Conservation (phyloP, 495 filamentous ascomycete genomes). For the Podospora australis region DNA sequence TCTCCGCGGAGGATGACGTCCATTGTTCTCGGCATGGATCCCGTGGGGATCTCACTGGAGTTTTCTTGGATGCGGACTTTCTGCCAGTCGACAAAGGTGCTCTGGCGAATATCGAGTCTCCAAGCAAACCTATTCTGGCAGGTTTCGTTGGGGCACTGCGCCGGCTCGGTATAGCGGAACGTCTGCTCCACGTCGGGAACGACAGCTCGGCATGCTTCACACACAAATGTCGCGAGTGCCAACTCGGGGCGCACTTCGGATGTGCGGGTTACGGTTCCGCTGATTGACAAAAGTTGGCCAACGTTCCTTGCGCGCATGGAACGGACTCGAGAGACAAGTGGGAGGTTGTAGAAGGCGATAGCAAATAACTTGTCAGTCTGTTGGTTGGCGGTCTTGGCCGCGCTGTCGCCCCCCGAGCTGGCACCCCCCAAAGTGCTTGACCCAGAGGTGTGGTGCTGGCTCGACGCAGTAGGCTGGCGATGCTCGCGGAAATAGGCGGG, state of each 20-base stretch:
- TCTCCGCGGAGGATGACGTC: conserved; percentile 97
- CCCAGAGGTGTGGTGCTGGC: conserved; percentile 59
- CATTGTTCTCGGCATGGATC: conserved; percentile 97
- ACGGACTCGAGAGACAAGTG: conserved; percentile 84
- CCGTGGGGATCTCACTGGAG: conserved; percentile 94
- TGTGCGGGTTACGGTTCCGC: conserved; percentile 91
- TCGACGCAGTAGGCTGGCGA: conserved; percentile 62
- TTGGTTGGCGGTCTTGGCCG: conserved; percentile 76
- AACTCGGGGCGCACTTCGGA: conserved; percentile 95
- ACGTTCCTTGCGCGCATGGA: conserved; percentile 86
- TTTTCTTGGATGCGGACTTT: conserved; percentile 97
- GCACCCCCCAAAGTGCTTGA: conserved; percentile 50
- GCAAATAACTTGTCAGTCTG: conserved; percentile 95
- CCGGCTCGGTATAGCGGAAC: conserved; percentile 94
- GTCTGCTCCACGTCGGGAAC: conserved; percentile 92
- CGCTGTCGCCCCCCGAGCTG: conserved; percentile 47
- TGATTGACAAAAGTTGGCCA: conserved; percentile 87
- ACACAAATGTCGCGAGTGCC: conserved; percentile 85
- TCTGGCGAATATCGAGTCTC: conserved; percentile 92
- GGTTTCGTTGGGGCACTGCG: conserved; percentile 87
- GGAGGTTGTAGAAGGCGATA: conserved; percentile 93
- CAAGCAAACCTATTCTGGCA: conserved; percentile 86
- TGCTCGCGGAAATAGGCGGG: conserved; percentile 90
- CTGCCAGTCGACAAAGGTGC: conserved; percentile 98
- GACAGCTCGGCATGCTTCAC: conserved; percentile 74